Conservation (phyloP, 2,329 filamentous ascomycete species). For the Metarhizium sp. region DNA sequence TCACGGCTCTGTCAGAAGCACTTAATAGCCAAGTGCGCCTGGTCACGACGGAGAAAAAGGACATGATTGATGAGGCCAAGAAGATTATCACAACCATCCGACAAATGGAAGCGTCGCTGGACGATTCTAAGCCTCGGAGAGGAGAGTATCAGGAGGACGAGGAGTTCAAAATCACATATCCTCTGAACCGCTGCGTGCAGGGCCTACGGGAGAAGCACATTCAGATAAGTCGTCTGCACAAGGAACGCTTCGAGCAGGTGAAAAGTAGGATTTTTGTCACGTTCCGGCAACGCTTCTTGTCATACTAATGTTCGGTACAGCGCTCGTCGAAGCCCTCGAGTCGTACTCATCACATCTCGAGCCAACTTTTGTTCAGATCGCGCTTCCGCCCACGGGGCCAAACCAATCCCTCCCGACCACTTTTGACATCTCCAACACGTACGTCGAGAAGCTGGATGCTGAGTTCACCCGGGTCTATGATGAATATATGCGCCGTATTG, state of each 20-base stretch:
- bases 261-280: conserved; percentile 55
- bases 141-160: conserved; percentile 58
- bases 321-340: conserved; percentile 86
- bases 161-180: conserved; percentile 70
- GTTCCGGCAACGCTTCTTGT: too few species aligned
- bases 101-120: conserved; percentile 88
- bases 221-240: conserved; percentile 72
- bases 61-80: conserved; percentile 82
- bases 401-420: conserved; percentile 68
- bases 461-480: conserved; percentile 96
- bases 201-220: conserved; percentile 77
- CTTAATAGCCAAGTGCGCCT: conserved; percentile 80
- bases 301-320: conserved; percentile 31
- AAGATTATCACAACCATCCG: conserved; percentile 75
- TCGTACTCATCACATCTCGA: conserved; percentile 97
- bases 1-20: conserved; percentile 82
- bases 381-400: conserved; percentile 71
- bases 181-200: conserved; percentile 71
- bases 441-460: conserved; percentile 75
- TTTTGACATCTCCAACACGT: conserved; percentile 87
- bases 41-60: conserved; percentile 81
- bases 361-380: conserved; percentile 73
- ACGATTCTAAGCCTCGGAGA: conserved; percentile 55
- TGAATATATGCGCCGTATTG: conserved; percentile 81
- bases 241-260: conserved; percentile 89